Evolutionary conservation across 768 basidiomycete genomes (phyloP), one percentile per base, ranked within the genome.

Genomic region (Mycena rebaudengoi): DNA sequence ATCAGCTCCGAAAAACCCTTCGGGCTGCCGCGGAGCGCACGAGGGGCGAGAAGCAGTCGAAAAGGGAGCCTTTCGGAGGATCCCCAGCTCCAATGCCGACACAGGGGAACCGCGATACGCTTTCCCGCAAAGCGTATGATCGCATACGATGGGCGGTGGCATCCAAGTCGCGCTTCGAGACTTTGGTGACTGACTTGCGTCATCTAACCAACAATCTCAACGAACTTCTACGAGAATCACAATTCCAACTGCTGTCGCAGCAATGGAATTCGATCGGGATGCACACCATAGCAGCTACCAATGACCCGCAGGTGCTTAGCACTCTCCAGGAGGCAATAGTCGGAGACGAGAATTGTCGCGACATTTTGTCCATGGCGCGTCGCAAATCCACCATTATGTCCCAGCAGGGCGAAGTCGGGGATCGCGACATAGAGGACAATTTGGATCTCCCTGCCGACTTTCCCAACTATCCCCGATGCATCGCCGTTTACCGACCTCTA

Each of bases 211-310:
- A 57, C 32, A 50, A 35, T 44, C 33, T 58, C 28, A 64, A 64
- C 40, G 55, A 52, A 26, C 62, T 64, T 2, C 49, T 58, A 18
- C 55, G 39, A 35, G 62, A 64, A 64, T 58, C 62, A 21, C 62
- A 58, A 25, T 43, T 52, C 16, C 16, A 58, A 7, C 7, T 32
- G 4, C 7, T 64, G 26, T 16, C 26, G 2, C 56, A 52, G 26
- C 39, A 64, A 16, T 64, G 62, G 62, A 33, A 41, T 43, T 50
- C 29, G 30, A 40, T 63, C n/a, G 46, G 57, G 44, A 35, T 63
- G 21, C 28, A 28, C 4, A 50, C 49, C 29, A 23, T 57, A 7
- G 41, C 53, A 18, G 11, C 54, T n/a, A 29, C 56, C n/a, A 48
- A 56, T 21, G 40, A 63, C 49, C 18, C 7, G 37, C 33, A 13